Conservation (phyloP, 2,329 filamentous ascomycete genomes). For the Pseudogymnoascus sp. region DNA sequence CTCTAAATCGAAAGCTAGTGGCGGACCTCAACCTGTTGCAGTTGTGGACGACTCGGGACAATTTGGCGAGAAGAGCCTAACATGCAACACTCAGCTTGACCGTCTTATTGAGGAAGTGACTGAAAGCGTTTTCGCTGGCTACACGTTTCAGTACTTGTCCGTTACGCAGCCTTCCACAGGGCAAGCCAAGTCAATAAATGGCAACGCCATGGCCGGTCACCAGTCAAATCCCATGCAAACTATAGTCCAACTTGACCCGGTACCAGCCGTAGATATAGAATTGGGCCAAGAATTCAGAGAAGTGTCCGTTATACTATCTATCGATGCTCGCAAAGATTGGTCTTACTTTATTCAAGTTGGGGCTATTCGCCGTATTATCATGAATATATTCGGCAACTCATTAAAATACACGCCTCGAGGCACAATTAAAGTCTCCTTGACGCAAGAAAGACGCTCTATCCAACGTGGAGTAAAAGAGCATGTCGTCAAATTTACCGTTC, state of each 20-base stretch:
- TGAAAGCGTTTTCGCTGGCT: conserved; percentile 28
- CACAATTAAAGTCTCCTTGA: conserved; percentile 34
- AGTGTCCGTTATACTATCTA: conserved; percentile 33
- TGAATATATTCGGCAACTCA: conserved; percentile 53
- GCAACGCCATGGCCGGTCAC: neutral
- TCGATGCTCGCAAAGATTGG: conserved; percentile 28
- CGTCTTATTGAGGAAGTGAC: conserved; percentile 29
- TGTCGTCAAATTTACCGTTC: conserved; percentile 55
- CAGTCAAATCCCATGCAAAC: neutral
- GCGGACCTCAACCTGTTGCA: neutral
- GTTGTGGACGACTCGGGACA: neutral
- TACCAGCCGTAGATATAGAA: conserved; percentile 14
- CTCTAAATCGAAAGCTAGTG: neutral
- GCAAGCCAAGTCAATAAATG: neutral
- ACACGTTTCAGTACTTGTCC: conserved; percentile 23
- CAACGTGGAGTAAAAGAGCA: conserved; percentile 35
- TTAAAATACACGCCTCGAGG: conserved; percentile 50
- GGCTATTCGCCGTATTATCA: conserved; percentile 35
- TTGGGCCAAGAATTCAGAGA: conserved; percentile 14
- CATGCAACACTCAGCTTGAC: neutral
- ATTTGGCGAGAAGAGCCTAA: neutral
- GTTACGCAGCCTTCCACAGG: conserved; percentile 15
- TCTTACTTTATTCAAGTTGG: conserved; percentile 20
- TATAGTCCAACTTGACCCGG: conserved; percentile 14
- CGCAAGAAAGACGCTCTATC: neutral